Base-by-base conservation (phyloP, 169 alveolate genomes). In the Plasmodium fragile region DNA sequence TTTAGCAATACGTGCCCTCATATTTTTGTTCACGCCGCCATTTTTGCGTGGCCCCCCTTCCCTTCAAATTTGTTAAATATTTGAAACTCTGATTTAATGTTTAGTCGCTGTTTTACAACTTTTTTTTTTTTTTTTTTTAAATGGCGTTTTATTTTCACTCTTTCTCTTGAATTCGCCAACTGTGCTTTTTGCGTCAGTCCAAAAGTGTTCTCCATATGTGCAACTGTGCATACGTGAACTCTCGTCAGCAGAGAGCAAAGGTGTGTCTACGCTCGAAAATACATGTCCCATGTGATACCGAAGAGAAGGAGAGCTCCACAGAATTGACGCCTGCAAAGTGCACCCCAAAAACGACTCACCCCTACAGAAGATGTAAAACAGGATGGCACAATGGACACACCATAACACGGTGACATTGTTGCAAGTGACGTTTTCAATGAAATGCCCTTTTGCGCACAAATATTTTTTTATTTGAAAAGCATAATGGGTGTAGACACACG, bases 11-110 rank as follows among this genome's bases (percentile, higher is more conserved):
- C 55, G 18, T 78, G 30, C 32, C 34, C 45, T 78, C 71, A 30
- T 32, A n/a, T n/a, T n/a, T n/a, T 39, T 28, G 6, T 32, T 18
- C 25, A 34, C 69, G 30, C 81, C 45, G 4, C 71, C 81, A 69
- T 70, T 65, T 22, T 13, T 82, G 59, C 30, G 22, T 8, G 45
- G 41, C 28, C 34, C 34, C n/a, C 59, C 5, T 70, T 70, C 25
- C 39, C 36, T 7, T 10, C 75, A 1, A 65, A 82, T 82, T 82
- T 82, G 92, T 53, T 82, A 82, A 65, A 43, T 70, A 82, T 82
- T 69, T 69, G 81, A 70, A 82, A 82, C 52, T 82, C 81, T 52
- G 92, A 82, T 69, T 70, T 82, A 82, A 69, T 82, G 75, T 82
- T 70, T 70, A 82, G 82, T 69, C 30, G 49, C 79, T 55, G 36